A percentile compares a stretch with the other conserved stretches of the same genome.
Evolutionary conservation across 2,329 filamentous ascomycete genomes (phyloP).

Genomic region (Conoideocrella luteorostrata): DNA sequence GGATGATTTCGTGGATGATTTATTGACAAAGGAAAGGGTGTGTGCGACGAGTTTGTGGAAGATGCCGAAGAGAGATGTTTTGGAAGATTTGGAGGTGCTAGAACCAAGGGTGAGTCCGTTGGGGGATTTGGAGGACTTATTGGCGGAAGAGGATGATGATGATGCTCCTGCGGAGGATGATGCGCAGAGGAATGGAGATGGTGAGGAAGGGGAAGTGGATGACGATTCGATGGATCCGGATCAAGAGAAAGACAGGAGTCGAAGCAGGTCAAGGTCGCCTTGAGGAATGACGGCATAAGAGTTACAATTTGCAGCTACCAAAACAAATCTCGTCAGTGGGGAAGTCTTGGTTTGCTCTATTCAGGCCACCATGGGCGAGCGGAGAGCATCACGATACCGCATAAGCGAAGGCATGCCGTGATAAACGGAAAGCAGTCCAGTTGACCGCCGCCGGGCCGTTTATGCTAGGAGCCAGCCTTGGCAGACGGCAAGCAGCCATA

Average conservation of each 20-base stretch:
- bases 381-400: background rate
- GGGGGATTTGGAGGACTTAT: constrained; percentile 67
- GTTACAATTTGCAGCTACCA: too few species aligned
- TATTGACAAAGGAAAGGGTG: constrained; percentile 81
- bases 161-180: constrained; percentile 26
- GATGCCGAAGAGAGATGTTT: constrained; percentile 69
- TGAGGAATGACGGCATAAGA: background rate
- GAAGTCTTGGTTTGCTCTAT: too few species aligned
- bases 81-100: constrained; percentile 85
- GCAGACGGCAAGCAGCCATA: too few species aligned
- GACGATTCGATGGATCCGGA: constrained; percentile 33
- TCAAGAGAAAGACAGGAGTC: constrained; percentile 14
- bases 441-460: too few species aligned
- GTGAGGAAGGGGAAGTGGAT: constrained; percentile 22
- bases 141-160: constrained; percentile 53
- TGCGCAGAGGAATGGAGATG: constrained; percentile 13
- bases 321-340: too few species aligned
- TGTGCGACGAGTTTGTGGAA: constrained; percentile 92
- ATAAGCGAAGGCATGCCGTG: background rate
- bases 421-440: background rate
- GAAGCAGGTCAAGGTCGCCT: constrained; percentile 19
- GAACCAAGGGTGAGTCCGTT: constrained; percentile 81
- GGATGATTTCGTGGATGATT: constrained; percentile 90
- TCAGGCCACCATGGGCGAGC: background rate
- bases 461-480: too few species aligned